These are phyloP conservation scores for Ophiostoma tasmaniense DNA, from an alignment of 2,329 filamentous ascomycete species.

Conservation along the genomic window DNA sequence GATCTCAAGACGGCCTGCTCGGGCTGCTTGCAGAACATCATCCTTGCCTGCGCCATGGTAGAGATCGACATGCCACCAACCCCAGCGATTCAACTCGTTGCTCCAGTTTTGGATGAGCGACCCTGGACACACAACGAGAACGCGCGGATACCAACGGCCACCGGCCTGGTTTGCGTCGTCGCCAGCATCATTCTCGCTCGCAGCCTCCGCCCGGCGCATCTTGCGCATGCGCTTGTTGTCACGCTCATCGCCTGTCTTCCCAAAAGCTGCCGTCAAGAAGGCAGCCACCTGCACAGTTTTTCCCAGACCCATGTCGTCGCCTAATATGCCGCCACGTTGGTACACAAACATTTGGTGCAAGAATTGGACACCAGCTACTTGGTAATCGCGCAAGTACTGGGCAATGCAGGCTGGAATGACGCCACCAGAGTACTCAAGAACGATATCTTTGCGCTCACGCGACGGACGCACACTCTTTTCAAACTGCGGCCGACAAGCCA, in stretches of 20 bases:
- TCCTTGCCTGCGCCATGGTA: conserved; percentile 68
- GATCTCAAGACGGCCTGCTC: conserved; percentile 71
- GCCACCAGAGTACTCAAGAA: conserved; percentile 65
- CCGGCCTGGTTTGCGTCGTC: conserved; percentile 27
- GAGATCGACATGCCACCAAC: conserved; percentile 84
- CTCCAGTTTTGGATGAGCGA: conserved; percentile 87
- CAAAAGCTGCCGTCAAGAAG: conserved; percentile 84
- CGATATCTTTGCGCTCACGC: conserved; percentile 64
- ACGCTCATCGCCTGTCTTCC: conserved; percentile 82
- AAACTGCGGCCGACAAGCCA: conserved; percentile 53
- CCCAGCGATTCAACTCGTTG: conserved; percentile 79
- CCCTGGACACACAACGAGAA: conserved; percentile 81
- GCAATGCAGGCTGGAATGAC: conserved; percentile 82
- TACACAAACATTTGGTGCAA: conserved; percentile 84
- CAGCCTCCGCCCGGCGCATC: conserved; percentile 48
- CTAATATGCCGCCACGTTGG: conserved; percentile 81
- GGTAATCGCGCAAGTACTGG: conserved; percentile 86
- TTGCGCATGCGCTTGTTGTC: conserved; percentile 84
- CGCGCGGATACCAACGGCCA: conserved; percentile 60
- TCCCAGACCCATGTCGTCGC: conserved; percentile 95
- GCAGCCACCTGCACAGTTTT: conserved; percentile 96
- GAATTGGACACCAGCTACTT: conserved; percentile 76
- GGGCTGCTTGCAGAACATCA: conserved; percentile 62
- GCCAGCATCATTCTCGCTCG: background rate
- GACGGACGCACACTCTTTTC: conserved; percentile 52